Percentiles rank a stretch among this genome's conserved stretches.
phyloP scores from a whole-genome alignment of 2,329 filamentous ascomycete genomes.

The Lasiodiplodia theobromae region DNA sequence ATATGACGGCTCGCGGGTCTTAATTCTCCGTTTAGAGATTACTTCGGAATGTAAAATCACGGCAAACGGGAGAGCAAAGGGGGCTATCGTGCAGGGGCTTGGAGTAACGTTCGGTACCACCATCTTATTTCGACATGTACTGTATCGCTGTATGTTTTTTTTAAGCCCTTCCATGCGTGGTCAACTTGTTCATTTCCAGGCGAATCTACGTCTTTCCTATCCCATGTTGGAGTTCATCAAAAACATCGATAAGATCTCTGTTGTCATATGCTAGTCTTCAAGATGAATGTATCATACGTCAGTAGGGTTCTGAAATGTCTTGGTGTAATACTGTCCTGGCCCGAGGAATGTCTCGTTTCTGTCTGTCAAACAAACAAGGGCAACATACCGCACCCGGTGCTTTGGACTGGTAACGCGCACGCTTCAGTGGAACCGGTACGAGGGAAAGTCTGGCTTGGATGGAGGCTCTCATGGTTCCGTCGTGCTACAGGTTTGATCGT shows the following conservation, averaged over 20 bases:
- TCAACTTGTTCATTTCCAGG: no score
- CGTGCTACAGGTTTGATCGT: slow-evolving; percentile 53
- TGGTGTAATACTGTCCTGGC: background rate
- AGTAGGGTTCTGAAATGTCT: background rate
- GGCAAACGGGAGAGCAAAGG: background rate
- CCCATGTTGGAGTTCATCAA: no score
- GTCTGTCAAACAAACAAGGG: background rate
- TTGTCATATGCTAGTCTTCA: background rate
- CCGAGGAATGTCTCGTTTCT: background rate
- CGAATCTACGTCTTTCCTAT: no score
- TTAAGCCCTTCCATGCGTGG: no score
- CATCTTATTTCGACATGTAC: background rate
- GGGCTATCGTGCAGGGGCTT: background rate
- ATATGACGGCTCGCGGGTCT: background rate
- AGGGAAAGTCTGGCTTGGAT: slow-evolving; percentile 47
- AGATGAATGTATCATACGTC: background rate
- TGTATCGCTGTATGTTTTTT: background rate
- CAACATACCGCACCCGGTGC: slow-evolving; percentile 21
- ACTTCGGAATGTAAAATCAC: background rate
- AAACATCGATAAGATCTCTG: no score
- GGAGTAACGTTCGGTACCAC: background rate
- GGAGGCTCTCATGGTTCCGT: slow-evolving; percentile 52
- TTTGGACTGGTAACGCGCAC: slow-evolving; percentile 8
- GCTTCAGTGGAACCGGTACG: slow-evolving; percentile 14
- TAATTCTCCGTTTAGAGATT: background rate